A percentile compares a stretch with the other conserved stretches of the same genome.
Conservation (phyloP, 1,139 yeast genomes). For the Protomyces gravidus region DNA sequence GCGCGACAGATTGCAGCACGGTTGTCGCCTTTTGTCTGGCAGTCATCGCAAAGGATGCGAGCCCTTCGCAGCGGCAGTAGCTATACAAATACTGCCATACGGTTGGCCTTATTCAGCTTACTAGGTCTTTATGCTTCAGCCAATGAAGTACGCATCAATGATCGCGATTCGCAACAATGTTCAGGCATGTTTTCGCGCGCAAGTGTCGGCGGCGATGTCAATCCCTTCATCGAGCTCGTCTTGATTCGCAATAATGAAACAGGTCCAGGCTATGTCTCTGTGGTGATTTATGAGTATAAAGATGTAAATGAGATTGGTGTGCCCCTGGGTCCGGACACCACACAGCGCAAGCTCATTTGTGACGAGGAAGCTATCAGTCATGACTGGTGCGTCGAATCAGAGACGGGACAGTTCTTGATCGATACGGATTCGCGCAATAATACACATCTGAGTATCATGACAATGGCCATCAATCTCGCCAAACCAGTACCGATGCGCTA, state of each 20-base stretch:
- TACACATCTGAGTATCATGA: constrained; percentile 26
- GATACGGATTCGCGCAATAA: constrained; percentile 23
- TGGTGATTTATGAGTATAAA: constrained; percentile 76
- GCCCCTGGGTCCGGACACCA: constrained; percentile 40
- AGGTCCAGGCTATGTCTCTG: constrained; percentile 24
- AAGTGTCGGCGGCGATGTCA: constrained; percentile 25
- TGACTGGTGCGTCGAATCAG: constrained; percentile 54
- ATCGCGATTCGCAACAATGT: constrained; percentile 25
- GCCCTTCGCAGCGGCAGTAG: too few species aligned
- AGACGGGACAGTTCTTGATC: constrained; percentile 48
- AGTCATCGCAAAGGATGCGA: too few species aligned
- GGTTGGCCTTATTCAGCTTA: too few species aligned
- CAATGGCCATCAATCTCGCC: constrained; percentile 26
- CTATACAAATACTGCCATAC: too few species aligned
- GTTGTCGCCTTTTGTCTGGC: too few species aligned
- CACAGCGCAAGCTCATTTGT: constrained; percentile 58
- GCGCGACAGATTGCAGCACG: too few species aligned
- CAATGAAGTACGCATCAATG: constrained; percentile 14
- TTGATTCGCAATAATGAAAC: constrained; percentile 8
- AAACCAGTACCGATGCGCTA: constrained; percentile 48
- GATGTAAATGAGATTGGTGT: constrained; percentile 70
- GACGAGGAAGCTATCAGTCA: constrained; percentile 60
- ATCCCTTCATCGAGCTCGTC: constrained; percentile 28
- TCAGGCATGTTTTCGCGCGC: constrained; percentile 27
- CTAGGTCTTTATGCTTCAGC: background rate